Evolutionary conservation across 257 asterid genomes (phyloP), one percentile per base, ranked within the genome.

Genomic region (Forsythia viridissima): DNA sequence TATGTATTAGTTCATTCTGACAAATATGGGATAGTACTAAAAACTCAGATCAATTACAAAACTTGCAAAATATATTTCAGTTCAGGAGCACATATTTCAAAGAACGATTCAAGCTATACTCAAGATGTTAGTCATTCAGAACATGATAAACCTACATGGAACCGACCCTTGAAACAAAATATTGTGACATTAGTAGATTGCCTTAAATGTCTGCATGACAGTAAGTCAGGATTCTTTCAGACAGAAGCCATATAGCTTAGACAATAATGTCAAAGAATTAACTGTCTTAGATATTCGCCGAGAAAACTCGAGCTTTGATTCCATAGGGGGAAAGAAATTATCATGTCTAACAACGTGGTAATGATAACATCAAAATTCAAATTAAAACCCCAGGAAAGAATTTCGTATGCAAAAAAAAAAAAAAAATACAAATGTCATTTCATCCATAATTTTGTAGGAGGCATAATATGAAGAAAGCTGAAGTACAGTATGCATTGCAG

Each of bases 1-100:
- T 40, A 76, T 44, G 80, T 65, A 84, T 79, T 79, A 43, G 59
- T 63, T 75, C 73, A 57, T 69, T 68, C 51, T 44, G 59, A 24
- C 24, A 21, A 73, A 66, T 57, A 57, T 38, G 74, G 79, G 42
- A 80, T 70, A 48, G 77, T 24, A 38, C 38, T 48, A 79, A 30
- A 34, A 18, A 21, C 36, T 46, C 18, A 77, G 59, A 59, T 69
- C 72, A 76, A 72, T 21, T n/a, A 40, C 15, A 70, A 57, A 73
- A 76, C 76, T 66, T 15, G 63, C 34, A 38, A 57, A 71, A 66
- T 42, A 69, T 12, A 41, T 44, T 38, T 59, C 39, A 78, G 43
- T 70, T 44, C 44, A 82, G 75, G 67, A n/a, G 20, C 21, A 24
- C 3, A 21, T 16, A 59, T 79, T 30, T 71, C 41, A 65, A 70